Conservation (phyloP, 352 stramenopile species). For the Globisporangium radiosum region DNA sequence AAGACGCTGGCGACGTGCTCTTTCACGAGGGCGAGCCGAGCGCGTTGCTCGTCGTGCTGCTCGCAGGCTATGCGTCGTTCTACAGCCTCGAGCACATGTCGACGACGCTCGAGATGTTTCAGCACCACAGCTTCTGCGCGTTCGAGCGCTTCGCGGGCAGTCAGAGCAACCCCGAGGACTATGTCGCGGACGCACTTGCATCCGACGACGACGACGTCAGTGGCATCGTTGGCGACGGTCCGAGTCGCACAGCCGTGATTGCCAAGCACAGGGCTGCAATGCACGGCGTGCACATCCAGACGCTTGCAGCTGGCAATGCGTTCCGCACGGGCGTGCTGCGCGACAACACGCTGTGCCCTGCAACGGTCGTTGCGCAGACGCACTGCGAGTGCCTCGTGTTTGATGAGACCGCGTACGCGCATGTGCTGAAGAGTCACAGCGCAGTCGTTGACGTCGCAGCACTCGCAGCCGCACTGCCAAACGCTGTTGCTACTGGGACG, state of each 20-base stretch:
- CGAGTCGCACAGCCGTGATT: slow-evolving; percentile 7
- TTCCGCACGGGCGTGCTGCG: slow-evolving; percentile 52
- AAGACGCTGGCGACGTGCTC: slow-evolving; percentile 40
- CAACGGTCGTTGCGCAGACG: slow-evolving; percentile 46
- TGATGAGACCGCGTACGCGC: slow-evolving; percentile 33
- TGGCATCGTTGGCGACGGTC: background rate
- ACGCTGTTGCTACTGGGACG: too few relatives aligned
- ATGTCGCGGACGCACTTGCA: slow-evolving; percentile 7
- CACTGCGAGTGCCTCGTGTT: slow-evolving; percentile 46
- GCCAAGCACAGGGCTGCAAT: slow-evolving; percentile 30
- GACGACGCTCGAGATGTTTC: slow-evolving; percentile 53
- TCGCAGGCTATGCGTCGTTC: slow-evolving; percentile 46
- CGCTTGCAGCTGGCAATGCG: slow-evolving; percentile 35
- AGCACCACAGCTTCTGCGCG: slow-evolving; percentile 47
- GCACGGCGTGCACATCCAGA: slow-evolving; percentile 53
- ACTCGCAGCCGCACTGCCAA: background rate
- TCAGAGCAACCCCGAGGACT: slow-evolving; percentile 26
- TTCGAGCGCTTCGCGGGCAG: slow-evolving; percentile 27
- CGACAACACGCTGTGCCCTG: slow-evolving; percentile 29
- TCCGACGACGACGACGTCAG: background rate
- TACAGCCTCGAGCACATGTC: slow-evolving; percentile 61
- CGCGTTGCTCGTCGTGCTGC: slow-evolving; percentile 30
- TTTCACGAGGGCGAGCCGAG: slow-evolving; percentile 39
- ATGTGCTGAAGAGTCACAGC: slow-evolving; percentile 28
- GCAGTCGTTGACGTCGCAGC: slow-evolving; percentile 26